These are phyloP conservation scores for Tetrahymena malaccensis DNA, from an alignment of 73 alveolate genomes.

Conservation along the genomic window DNA sequence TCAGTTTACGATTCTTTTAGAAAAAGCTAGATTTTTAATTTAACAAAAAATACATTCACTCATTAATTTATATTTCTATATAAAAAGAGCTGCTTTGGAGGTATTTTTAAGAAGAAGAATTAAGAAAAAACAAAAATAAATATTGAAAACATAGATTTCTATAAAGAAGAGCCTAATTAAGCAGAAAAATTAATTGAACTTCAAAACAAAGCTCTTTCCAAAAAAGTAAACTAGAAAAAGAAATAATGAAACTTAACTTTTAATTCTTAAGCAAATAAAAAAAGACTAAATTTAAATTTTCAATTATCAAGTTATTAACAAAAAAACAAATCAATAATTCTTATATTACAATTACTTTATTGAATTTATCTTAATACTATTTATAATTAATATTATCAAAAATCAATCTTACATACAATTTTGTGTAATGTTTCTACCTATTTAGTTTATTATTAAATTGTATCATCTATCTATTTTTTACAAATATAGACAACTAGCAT, in stretches of 20 bases:
- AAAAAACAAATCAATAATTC: too few relatives aligned
- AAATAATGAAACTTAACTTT: not conserved
- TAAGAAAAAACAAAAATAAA: not conserved
- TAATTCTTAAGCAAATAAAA: too few relatives aligned
- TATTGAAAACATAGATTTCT: not conserved
- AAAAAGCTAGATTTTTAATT: not conserved
- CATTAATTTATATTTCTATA: not conserved
- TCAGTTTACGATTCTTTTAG: not conserved
- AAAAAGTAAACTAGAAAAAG: not conserved
- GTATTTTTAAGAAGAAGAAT: not conserved
- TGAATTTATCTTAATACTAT: too few relatives aligned
- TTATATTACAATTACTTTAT: too few relatives aligned
- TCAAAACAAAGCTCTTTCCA: not conserved
- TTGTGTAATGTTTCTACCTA: too few relatives aligned
- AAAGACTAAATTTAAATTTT: too few relatives aligned
- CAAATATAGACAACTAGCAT: too few relatives aligned
- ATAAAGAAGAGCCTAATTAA: not conserved
- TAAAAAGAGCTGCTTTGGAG: not conserved
- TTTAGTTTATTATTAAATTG: too few relatives aligned
- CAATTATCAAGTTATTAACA: too few relatives aligned
- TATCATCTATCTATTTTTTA: too few relatives aligned
- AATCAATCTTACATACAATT: too few relatives aligned
- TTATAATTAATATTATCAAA: too few relatives aligned
- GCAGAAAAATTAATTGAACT: not conserved
- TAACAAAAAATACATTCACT: not conserved